Evolutionary conservation across 352 stramenopile species (phyloP).

Genomic region (Globisporangium nagaii): DNA sequence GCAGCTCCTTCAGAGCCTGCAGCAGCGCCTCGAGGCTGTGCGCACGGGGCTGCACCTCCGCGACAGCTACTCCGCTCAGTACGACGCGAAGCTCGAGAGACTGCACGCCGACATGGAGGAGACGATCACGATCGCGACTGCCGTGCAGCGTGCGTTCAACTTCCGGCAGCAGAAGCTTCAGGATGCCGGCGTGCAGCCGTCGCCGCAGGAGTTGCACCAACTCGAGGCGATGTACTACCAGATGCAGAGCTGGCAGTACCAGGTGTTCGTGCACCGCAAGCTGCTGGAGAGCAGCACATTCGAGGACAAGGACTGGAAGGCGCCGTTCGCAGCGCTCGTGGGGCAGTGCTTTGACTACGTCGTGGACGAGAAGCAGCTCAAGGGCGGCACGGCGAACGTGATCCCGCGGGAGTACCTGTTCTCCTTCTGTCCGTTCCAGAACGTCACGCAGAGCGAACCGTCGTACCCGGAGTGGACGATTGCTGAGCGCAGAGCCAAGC

Average conservation of each 20-base stretch:
- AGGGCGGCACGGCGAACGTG: constrained; percentile 71
- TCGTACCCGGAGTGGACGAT: constrained; percentile 45
- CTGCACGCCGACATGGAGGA: constrained; percentile 24
- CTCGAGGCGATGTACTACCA: constrained; percentile 46
- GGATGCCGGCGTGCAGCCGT: constrained; percentile 8
- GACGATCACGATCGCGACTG: neutral
- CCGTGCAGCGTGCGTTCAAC: constrained; percentile 24
- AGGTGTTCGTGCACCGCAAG: constrained; percentile 43
- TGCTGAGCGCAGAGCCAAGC: constrained; percentile 40
- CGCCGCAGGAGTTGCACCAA: constrained; percentile 24
- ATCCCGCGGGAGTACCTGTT: constrained; percentile 62
- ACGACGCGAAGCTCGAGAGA: constrained; percentile 20
- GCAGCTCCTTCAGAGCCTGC: constrained; percentile 13
- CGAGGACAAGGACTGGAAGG: constrained; percentile 27
- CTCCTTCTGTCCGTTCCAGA: constrained; percentile 74
- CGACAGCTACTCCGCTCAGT: constrained; percentile 18
- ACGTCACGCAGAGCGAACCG: constrained; percentile 70
- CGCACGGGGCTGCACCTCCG: constrained; percentile 15
- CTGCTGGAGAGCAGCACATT: constrained; percentile 44
- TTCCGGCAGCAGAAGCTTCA: constrained; percentile 22
- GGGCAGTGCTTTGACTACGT: constrained; percentile 61
- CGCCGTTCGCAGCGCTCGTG: constrained; percentile 49
- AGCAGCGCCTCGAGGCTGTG: constrained; percentile 18
- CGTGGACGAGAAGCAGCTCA: constrained; percentile 67
- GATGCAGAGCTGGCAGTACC: constrained; percentile 39